phyloP scores from a whole-genome alignment of 225 moss, liverwort and hornwort species.

The Pseudisothecium myosuroides region DNA sequence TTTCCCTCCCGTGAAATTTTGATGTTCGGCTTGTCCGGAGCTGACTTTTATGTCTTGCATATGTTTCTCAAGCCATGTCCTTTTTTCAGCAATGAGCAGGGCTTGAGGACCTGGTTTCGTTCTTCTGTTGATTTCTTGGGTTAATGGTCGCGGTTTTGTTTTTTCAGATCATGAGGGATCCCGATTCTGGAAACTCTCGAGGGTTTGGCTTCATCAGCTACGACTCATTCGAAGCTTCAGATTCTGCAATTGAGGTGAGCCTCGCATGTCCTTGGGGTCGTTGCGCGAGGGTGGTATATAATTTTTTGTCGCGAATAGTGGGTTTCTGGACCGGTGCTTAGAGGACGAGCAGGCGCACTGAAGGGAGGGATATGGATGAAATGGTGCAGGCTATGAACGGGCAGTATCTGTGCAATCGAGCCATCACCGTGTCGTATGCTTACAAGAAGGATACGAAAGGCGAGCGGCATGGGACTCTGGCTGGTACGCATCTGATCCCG shows the following conservation, averaged over 20 bases:
- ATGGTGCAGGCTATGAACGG: slow-evolving; percentile 86
- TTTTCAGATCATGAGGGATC: slow-evolving; percentile 89
- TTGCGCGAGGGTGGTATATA: neutral
- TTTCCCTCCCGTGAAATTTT: neutral
- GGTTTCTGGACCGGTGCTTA: neutral
- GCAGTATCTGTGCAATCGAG: slow-evolving; percentile 95
- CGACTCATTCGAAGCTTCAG: slow-evolving; percentile 96
- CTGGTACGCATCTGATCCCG: slow-evolving; percentile 34
- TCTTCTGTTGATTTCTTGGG: neutral
- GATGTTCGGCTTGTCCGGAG: neutral
- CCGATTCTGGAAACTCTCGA: slow-evolving; percentile 96
- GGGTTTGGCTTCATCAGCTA: slow-evolving; percentile 99
- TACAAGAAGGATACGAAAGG: slow-evolving; percentile 99
- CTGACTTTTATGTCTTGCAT: neutral
- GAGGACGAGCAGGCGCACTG: neutral
- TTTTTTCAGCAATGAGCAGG: neutral
- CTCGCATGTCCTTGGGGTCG: neutral
- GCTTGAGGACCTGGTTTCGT: neutral
- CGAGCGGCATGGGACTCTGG: slow-evolving; percentile 91
- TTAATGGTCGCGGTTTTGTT: neutral
- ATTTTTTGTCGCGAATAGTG: neutral
- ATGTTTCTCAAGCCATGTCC: too few relatives aligned
- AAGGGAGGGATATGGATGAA: neutral
- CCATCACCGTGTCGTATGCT: slow-evolving; percentile 96
- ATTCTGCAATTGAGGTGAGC: slow-evolving; percentile 89